Evolutionary conservation across 1,139 yeast genomes (phyloP).

Genomic region (Magnusiomyces fungicola): DNA sequence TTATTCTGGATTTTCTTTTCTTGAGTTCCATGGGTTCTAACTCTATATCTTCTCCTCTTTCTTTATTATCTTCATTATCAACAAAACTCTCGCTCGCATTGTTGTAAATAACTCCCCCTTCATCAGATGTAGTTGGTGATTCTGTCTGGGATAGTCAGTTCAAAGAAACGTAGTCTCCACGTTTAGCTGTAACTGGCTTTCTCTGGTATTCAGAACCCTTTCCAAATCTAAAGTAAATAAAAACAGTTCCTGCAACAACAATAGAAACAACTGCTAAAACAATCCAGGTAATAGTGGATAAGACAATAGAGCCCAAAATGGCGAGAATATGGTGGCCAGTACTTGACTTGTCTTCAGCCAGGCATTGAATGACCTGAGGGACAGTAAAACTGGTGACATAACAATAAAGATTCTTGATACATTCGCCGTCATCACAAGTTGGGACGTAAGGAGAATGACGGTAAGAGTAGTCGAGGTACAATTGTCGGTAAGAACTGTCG

Average conservation of each 20-base stretch:
- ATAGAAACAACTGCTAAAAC: background rate
- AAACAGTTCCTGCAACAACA: background rate
- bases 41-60: background rate
- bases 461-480: constrained; percentile 7
- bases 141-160: background rate
- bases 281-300: background rate
- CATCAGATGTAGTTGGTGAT: background rate
- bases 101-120: background rate
- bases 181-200: background rate
- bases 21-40: background rate
- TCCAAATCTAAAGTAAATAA: background rate
- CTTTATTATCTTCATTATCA: background rate
- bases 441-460: constrained; percentile 8
- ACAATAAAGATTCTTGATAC: constrained; percentile 11
- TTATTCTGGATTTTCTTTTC: too few species aligned
- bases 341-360: background rate
- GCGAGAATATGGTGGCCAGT: background rate
- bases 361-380: constrained; percentile 13
- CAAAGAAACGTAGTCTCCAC: background rate
- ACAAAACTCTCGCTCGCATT: background rate
- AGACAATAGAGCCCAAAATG: background rate
- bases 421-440: constrained; percentile 1
- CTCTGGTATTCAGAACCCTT: background rate
- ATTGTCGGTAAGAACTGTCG: constrained; percentile 4
- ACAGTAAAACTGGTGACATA: constrained; percentile 16